phyloP scores from a whole-genome alignment of 2,329 filamentous ascomycete species.

The Aschersonia sp. region DNA sequence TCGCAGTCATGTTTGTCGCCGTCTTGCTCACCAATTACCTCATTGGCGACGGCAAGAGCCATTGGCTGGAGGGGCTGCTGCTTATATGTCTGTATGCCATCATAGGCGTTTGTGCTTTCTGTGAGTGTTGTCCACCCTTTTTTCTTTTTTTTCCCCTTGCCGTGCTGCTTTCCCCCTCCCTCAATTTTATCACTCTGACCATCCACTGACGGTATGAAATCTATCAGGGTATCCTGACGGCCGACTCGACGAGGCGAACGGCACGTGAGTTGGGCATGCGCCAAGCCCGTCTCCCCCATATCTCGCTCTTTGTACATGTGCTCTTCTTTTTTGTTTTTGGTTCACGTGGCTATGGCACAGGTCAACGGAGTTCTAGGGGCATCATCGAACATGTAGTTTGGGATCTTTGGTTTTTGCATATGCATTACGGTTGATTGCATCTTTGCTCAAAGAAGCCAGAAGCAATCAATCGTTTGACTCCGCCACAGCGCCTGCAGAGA shows the following conservation, averaged over 20 bases:
- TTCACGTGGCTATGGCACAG: no score
- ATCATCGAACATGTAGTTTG: no score
- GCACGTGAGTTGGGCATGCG: neutral
- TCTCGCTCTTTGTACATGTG: neutral
- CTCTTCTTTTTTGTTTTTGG: neutral
- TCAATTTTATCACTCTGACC: neutral
- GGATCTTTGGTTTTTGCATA: no score
- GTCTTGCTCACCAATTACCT: constrained; percentile 78
- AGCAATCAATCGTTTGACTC: no score
- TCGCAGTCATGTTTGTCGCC: constrained; percentile 71
- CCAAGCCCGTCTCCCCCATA: no score
- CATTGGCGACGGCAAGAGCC: constrained; percentile 68
- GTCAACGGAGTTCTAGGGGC: no score
- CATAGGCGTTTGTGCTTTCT: constrained; percentile 55
- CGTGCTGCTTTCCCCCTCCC: neutral
- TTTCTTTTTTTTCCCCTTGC: neutral
- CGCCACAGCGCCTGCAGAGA: no score
- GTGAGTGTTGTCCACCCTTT: constrained; percentile 24
- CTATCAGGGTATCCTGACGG: constrained; percentile 5
- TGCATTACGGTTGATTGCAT: no score
- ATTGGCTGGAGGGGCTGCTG: constrained; percentile 67
- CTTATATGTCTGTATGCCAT: constrained; percentile 68
- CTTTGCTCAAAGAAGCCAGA: no score
- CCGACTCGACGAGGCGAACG: constrained; percentile 3
- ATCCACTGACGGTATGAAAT: neutral